phyloP scores from a whole-genome alignment of 768 basidiomycete species.

The Suillus ampliporus region DNA sequence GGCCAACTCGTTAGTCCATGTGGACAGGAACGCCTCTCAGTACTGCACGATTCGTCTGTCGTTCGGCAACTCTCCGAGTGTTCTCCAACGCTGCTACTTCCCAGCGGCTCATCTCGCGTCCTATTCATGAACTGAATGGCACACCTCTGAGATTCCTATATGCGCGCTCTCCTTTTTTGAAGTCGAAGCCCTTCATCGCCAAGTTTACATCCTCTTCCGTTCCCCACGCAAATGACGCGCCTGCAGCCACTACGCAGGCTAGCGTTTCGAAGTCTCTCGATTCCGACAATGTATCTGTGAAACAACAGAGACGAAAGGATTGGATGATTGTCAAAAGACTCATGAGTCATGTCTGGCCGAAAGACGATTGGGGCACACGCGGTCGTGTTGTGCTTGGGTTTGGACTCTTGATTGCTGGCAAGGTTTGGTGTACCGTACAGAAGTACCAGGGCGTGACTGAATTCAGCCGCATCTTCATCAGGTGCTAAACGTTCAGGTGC shows the following conservation, averaged over 20 bases:
- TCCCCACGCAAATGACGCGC: slow-evolving; percentile 7
- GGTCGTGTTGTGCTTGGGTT: slow-evolving; percentile 85
- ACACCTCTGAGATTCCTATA: slow-evolving; percentile 9
- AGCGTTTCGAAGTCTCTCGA: slow-evolving; percentile 12
- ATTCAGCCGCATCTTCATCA: slow-evolving; percentile 31
- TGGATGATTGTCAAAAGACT: slow-evolving; percentile 86
- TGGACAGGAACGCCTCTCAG: slow-evolving; percentile 22
- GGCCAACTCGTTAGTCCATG: slow-evolving; percentile 23
- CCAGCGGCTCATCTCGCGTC: not conserved
- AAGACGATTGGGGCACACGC: slow-evolving; percentile 81
- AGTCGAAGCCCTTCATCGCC: slow-evolving; percentile 6
- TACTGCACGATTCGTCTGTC: slow-evolving; percentile 20
- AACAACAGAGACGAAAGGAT: slow-evolving; percentile 74
- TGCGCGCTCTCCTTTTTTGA: slow-evolving; percentile 13
- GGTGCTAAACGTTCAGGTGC: slow-evolving; percentile 98
- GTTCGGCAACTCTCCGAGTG: slow-evolving; percentile 23
- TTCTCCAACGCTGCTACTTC: slow-evolving; percentile 14
- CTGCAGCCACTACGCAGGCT: slow-evolving; percentile 10
- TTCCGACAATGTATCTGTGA: slow-evolving; percentile 21
- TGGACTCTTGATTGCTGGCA: slow-evolving; percentile 78
- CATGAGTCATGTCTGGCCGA: slow-evolving; percentile 93
- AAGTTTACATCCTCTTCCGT: slow-evolving; percentile 25
- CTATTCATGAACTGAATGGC: not conserved
- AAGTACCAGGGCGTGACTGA: not conserved
- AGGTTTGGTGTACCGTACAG: slow-evolving; percentile 54